phyloP scores from a whole-genome alignment of 345 rosid species.

The Chamaenerion angustifolium region DNA sequence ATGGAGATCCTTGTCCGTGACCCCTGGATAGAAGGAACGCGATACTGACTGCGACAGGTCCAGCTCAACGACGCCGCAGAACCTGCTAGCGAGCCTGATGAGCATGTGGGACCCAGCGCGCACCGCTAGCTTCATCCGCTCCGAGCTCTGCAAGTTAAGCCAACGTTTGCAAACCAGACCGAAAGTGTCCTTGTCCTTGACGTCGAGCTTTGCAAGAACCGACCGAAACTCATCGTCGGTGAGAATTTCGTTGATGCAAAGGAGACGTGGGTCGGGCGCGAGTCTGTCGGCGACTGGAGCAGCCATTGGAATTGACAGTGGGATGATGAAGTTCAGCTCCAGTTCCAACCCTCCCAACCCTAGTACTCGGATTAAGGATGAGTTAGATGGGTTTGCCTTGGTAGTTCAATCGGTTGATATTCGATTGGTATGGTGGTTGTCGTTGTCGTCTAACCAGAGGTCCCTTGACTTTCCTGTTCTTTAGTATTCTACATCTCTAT shows the following conservation, averaged over 20 bases:
- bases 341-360: neutral
- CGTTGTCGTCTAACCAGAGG: too few relatives aligned
- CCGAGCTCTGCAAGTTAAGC: constrained; percentile 75
- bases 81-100: constrained; percentile 63
- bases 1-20: constrained; percentile 66
- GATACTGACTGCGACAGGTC: too few relatives aligned
- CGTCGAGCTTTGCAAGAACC: constrained; percentile 48
- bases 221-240: constrained; percentile 78
- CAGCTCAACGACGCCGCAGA: constrained; percentile 27
- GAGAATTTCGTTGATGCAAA: constrained; percentile 40
- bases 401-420: too few relatives aligned
- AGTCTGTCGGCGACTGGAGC: constrained; percentile 3
- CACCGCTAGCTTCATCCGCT: constrained; percentile 72
- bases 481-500: too few relatives aligned
- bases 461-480: too few relatives aligned
- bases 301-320: constrained; percentile 1
- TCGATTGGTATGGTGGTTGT: too few relatives aligned
- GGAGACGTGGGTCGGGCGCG: neutral
- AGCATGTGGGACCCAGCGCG: constrained; percentile 97
- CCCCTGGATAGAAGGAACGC: too few relatives aligned
- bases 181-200: constrained; percentile 65
- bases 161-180: constrained; percentile 90
- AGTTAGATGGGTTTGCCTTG: neutral
- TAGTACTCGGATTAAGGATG: neutral
- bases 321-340: neutral